Conservation (phyloP, 2,329 filamentous ascomycete genomes). For the Meredithiella fracta region DNA sequence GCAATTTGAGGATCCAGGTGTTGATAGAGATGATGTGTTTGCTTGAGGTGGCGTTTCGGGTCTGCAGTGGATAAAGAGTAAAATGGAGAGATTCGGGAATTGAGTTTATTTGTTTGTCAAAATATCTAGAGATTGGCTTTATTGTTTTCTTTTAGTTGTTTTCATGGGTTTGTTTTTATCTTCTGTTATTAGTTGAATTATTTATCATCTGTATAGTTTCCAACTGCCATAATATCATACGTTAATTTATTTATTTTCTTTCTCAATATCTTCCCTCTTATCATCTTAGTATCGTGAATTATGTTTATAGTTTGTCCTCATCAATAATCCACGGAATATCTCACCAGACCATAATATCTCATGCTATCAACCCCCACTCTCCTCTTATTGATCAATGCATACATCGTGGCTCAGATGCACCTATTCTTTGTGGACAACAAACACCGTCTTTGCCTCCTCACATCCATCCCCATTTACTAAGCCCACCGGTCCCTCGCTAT, state of each 20-base stretch:
- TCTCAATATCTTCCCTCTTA: background rate
- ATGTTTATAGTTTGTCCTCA: background rate
- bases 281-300: background rate
- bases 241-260: no score
- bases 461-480: no score
- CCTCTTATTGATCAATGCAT: no score
- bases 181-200: background rate
- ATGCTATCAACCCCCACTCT: background rate
- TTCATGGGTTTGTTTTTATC: background rate
- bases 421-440: no score
- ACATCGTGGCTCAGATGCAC: no score
- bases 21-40: constrained; percentile 85
- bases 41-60: constrained; percentile 34
- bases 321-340: background rate
- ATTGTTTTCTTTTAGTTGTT: background rate
- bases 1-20: constrained; percentile 91
- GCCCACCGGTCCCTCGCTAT: no score
- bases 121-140: background rate
- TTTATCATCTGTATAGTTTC: background rate
- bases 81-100: background rate
- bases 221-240: background rate
- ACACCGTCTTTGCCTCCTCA: no score
- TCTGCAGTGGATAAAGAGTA: background rate
- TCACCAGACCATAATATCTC: background rate
- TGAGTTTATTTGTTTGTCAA: background rate